Evolutionary conservation across 768 basidiomycete genomes (phyloP).

Genomic region (Nevesoporus exiguus): DNA sequence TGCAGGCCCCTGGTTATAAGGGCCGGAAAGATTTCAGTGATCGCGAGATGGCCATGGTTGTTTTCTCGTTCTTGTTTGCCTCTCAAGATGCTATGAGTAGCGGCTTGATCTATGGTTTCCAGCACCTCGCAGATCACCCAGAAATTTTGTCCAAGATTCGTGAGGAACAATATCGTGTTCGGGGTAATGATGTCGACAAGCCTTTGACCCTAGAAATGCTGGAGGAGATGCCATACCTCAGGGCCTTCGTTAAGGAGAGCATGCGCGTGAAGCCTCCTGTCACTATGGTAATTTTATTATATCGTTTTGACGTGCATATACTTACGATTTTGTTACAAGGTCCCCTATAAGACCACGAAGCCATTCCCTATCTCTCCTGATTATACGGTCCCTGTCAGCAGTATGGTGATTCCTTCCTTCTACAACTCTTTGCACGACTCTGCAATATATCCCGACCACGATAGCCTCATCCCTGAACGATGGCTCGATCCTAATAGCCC

Average conservation of each 20-base stretch:
- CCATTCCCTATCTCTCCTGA: slow-evolving; percentile 89
- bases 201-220: slow-evolving; percentile 85
- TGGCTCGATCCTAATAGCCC: slow-evolving; percentile 83
- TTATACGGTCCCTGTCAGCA: slow-evolving; percentile 87
- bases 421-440: slow-evolving; percentile 92
- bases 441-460: slow-evolving; percentile 82
- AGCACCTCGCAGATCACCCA: slow-evolving; percentile 91
- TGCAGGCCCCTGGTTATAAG: slow-evolving; percentile 64
- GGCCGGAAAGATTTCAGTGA: slow-evolving; percentile 86
- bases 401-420: slow-evolving; percentile 94
- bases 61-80: slow-evolving; percentile 95
- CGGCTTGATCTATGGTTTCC: slow-evolving; percentile 93
- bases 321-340: slow-evolving; percentile 41
- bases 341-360: slow-evolving; percentile 89
- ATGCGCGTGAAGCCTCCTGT: slow-evolving; percentile 91
- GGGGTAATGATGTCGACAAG: slow-evolving; percentile 70
- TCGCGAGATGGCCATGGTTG: slow-evolving; percentile 93
- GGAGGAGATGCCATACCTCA: slow-evolving; percentile 90
- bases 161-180: slow-evolving; percentile 84
- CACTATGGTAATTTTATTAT: slow-evolving; percentile 66
- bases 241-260: slow-evolving; percentile 91
- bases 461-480: slow-evolving; percentile 79
- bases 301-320: not conserved
- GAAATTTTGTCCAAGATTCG: slow-evolving; percentile 84
- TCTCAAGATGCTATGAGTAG: slow-evolving; percentile 98